Base-by-base conservation (phyloP, 225 moss, liverwort and hornwort genomes). In the Rhytidiadelphus loreus region DNA sequence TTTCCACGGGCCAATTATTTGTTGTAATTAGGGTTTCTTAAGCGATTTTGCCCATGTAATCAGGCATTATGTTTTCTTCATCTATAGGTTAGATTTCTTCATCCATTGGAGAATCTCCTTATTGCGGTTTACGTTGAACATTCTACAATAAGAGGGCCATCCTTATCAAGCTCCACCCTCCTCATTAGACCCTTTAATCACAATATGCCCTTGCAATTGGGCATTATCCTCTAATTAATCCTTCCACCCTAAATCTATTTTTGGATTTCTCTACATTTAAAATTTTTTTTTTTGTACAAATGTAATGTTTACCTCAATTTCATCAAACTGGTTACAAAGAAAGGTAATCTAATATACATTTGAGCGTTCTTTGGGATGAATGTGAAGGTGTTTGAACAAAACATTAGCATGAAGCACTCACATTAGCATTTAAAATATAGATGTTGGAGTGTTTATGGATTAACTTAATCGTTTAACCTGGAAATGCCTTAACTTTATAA, bases 181-280 rank as follows among this genome's bases (percentile, higher is more conserved):
- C 4, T 37, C 0, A 0, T 37, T 2, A 64, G 7, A 64, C 9
- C 64, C 9, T 17, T 63, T 33, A 17, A 33, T 64, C 0, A 1
- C 0, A 0, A 1, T 22, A n/a, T n/a, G 22, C 21, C n/a, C 4
- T 21, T 2, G 1, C 6, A 37, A 7, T n/a, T 2, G 2, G 0
- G 22, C 12, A n/a, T 65, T 65, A 19, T 5, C 10, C 8, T 64
- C 33, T 5, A 64, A 2, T 4, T 25, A 24, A 13, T 0, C 9
- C 16, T 0, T 26, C 25, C 26, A 43, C 1, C 16, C 23, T 16
- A 41, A 15, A 43, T 70, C 26, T 3, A 26, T 43, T 25, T 70
- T 43, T 72, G 10, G 0, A 72, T 29, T 76, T 5, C 0, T 52
- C 0, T 1, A 21, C 33, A 75, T 13, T 21, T 13, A 32, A 20